phyloP scores from a whole-genome alignment of 2,329 filamentous ascomycete species.

The Dactylellina cionopaga region DNA sequence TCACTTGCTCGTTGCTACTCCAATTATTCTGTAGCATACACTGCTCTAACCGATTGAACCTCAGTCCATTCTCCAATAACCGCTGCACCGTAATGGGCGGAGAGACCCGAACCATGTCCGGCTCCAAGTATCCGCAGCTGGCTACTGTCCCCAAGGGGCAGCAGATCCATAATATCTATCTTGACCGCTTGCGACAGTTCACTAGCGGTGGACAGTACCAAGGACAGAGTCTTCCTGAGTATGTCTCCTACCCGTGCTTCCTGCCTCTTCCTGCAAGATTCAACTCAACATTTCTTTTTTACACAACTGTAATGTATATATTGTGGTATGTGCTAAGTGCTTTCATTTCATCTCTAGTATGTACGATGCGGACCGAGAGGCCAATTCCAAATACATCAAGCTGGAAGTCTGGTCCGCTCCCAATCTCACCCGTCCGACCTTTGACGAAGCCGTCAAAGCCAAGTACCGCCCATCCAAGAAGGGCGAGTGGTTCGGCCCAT shows the following conservation, averaged over 20 bases:
- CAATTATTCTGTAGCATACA: not conserved
- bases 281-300: slow-evolving; percentile 53
- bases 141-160: slow-evolving; percentile 71
- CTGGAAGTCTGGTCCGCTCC: slow-evolving; percentile 88
- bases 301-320: not conserved
- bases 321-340: too few relatives aligned
- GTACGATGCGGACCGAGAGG: slow-evolving; percentile 61
- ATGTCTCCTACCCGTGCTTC: slow-evolving; percentile 58
- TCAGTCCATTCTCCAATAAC: slow-evolving; percentile 15
- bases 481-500: slow-evolving; percentile 86
- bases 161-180: slow-evolving; percentile 85
- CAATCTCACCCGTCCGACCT: slow-evolving; percentile 79
- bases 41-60: not conserved
- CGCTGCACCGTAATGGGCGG: slow-evolving; percentile 62
- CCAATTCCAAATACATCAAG: slow-evolving; percentile 79
- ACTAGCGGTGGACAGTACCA: slow-evolving; percentile 81
- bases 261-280: slow-evolving; percentile 15
- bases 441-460: slow-evolving; percentile 77
- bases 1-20: not conserved
- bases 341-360: too few relatives aligned
- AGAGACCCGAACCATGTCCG: slow-evolving; percentile 60
- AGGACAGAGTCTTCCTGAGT: slow-evolving; percentile 77
- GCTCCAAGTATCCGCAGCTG: slow-evolving; percentile 54
- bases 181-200: slow-evolving; percentile 82
- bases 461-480: slow-evolving; percentile 78